Conservation (phyloP, 192 early-diverging fungal species). For the Coemansia sp. region DNA sequence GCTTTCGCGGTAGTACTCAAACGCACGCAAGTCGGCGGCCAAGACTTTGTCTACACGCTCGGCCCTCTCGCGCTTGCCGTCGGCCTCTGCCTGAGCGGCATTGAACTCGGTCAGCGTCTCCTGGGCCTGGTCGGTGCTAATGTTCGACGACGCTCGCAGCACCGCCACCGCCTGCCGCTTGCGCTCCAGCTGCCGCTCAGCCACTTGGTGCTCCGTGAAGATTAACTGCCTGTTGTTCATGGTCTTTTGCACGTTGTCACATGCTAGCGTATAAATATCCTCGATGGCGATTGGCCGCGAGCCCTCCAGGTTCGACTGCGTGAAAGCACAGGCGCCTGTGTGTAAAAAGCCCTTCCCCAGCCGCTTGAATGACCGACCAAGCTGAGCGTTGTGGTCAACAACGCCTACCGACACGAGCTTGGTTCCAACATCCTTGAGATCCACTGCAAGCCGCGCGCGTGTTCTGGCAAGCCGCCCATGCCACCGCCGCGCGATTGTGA, state of each 20-base stretch:
- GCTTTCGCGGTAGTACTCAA: slow-evolving; percentile 42
- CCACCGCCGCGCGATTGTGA: slow-evolving; percentile 37
- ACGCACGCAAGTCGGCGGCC: slow-evolving; percentile 41
- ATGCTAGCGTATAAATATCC: slow-evolving; percentile 30
- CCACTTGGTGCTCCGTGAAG: slow-evolving; percentile 53
- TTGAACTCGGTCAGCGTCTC: slow-evolving; percentile 50
- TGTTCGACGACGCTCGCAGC: slow-evolving; percentile 45
- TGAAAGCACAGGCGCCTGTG: slow-evolving; percentile 27
- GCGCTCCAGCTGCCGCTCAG: slow-evolving; percentile 51
- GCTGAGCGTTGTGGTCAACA: slow-evolving; percentile 34
- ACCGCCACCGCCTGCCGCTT: slow-evolving; percentile 54
- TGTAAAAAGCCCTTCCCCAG: slow-evolving; percentile 49
- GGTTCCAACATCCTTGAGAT: slow-evolving; percentile 34
- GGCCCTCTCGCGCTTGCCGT: slow-evolving; percentile 37
- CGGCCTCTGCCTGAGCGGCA: slow-evolving; percentile 47
- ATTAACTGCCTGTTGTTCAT: slow-evolving; percentile 50
- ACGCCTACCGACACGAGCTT: slow-evolving; percentile 47
- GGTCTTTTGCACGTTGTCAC: slow-evolving; percentile 48
- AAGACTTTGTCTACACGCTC: slow-evolving; percentile 50
- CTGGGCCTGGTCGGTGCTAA: slow-evolving; percentile 44
- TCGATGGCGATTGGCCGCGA: slow-evolving; percentile 46
- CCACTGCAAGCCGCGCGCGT: slow-evolving; percentile 34
- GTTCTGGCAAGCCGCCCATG: slow-evolving; percentile 51
- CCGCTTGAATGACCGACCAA: slow-evolving; percentile 41
- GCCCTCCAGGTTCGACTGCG: slow-evolving; percentile 50